Base-by-base conservation (phyloP, 192 early-diverging fungal genomes). In the Coemansia sp. region DNA sequence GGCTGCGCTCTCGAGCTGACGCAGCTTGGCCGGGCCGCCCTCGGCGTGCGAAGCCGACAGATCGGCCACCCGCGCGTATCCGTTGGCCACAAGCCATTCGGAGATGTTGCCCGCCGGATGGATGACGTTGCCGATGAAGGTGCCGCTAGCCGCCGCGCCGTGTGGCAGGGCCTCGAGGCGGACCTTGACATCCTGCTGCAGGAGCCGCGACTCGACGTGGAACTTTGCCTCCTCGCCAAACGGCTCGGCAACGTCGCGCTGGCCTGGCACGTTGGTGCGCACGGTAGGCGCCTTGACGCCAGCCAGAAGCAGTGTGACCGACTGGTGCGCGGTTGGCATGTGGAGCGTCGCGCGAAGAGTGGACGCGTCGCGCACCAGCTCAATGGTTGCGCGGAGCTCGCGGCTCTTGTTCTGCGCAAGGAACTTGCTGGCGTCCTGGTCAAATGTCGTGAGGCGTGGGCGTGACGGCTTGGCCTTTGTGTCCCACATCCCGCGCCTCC, bases 341-440 rank as follows among this genome's bases (percentile, higher is more conserved):
- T 90, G 74, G 50, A 95, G 74, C 45, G 87, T 83, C 5, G 95
- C 89, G 14, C 94, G 90, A 60, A 90, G 85, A 14, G 92, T 93
- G 7, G 92, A 87, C 5, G 88, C 98, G 70, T 97, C 95, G 50
- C 95, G 93, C n/a, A 98, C 90, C 77, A 93, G 94, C 77, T 99
- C 98, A 70, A 99, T 83, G 22, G 96, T 89, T 37, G 91, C 95
- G 53, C 90, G 85, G 32, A 99, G 73, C n/a, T 87, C 87, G 57
- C 87, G 87, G 48, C 94, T 92, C 79, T 91, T 93, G 77, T 93
- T 81, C 61, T 85, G 85, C 20, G 91, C 90, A 61, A 95, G 74
- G 67, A 98, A 95, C 25, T 63, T 82, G 45, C 84, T 81, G 1
- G 87, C 73, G 54, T 97, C 94, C 37, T 75, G 85, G n/a, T 87